Conservation (phyloP, 495 filamentous ascomycete genomes). For the Tuber magnatum region DNA sequence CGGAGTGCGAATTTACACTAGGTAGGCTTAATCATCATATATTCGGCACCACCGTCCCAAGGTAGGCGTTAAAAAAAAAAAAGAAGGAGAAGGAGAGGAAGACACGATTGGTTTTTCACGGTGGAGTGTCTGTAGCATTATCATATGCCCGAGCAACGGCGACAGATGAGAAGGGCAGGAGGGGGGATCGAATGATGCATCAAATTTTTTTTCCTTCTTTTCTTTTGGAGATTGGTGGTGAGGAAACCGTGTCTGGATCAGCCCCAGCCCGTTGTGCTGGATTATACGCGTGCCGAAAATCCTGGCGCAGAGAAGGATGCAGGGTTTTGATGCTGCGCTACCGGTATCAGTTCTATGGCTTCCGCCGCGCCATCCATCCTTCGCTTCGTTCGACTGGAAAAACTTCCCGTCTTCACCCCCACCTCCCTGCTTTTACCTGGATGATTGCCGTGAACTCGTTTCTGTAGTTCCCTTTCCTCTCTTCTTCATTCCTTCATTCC, state of each 20-base stretch:
- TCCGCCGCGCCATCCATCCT: background rate
- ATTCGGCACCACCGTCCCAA: too few species aligned
- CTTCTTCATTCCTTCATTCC: constrained; percentile 1
- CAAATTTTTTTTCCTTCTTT: background rate
- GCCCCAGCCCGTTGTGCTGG: constrained; percentile 34
- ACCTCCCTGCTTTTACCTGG: constrained; percentile 22
- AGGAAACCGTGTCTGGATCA: constrained; percentile 39
- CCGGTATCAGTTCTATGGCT: background rate
- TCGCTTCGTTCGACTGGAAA: constrained; percentile 11
- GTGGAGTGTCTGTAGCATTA: background rate
- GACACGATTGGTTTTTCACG: background rate
- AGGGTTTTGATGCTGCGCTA: background rate
- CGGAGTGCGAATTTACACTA: background rate
- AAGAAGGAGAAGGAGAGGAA: background rate
- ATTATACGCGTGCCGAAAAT: constrained; percentile 31
- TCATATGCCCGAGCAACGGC: background rate
- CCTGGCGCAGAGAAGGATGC: constrained; percentile 2
- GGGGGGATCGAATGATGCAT: background rate
- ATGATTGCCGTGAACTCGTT: constrained; percentile 18
- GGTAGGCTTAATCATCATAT: too few species aligned
- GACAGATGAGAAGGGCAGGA: background rate
- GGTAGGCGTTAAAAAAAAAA: too few species aligned
- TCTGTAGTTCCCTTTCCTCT: constrained; percentile 22
- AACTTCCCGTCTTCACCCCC: constrained; percentile 20
- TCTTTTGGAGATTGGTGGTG: background rate